A percentile compares a stretch with the other conserved stretches of the same genome.
These are phyloP conservation scores for Apiospora koreana DNA, from an alignment of 2,329 filamentous ascomycete species.

Conservation along the genomic window DNA sequence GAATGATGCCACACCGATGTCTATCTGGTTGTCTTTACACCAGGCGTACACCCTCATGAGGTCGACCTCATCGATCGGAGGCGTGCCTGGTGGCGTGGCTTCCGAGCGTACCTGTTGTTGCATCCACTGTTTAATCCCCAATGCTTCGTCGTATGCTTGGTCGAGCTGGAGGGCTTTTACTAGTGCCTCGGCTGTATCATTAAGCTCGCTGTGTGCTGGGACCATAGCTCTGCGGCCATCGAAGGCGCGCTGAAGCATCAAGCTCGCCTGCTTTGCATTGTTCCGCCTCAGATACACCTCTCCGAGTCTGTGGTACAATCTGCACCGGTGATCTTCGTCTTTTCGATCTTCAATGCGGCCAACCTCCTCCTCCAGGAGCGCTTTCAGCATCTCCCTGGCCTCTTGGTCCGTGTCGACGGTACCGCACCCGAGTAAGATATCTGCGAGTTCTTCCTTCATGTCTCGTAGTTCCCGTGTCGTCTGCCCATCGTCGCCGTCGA, in stretches of 20 bases:
- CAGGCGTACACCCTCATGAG: slow-evolving; percentile 24
- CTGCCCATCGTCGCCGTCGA: slow-evolving; percentile 16
- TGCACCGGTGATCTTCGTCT: slow-evolving; percentile 21
- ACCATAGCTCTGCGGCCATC: slow-evolving; percentile 22
- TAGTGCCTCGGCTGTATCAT: slow-evolving; percentile 27
- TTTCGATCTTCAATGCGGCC: slow-evolving; percentile 14
- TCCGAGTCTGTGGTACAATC: slow-evolving; percentile 32
- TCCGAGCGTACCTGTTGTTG: background rate
- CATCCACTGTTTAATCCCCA: slow-evolving; percentile 27
- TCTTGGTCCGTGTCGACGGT: slow-evolving; percentile 20
- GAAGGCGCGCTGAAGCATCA: slow-evolving; percentile 25
- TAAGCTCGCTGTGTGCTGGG: slow-evolving; percentile 16
- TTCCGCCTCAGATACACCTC: slow-evolving; percentile 22
- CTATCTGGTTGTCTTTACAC: slow-evolving; percentile 29
- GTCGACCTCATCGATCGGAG: slow-evolving; percentile 1
- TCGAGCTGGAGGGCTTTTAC: slow-evolving; percentile 23
- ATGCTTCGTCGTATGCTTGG: slow-evolving; percentile 28
- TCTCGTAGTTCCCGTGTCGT: slow-evolving; percentile 17
- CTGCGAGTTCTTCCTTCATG: slow-evolving; percentile 30
- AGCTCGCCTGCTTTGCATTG: slow-evolving; percentile 23
- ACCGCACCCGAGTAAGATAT: slow-evolving; percentile 26
- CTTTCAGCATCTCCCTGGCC: slow-evolving; percentile 22
- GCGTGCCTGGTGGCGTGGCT: slow-evolving; percentile 11
- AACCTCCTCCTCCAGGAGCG: slow-evolving; percentile 24
- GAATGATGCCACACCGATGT: slow-evolving; percentile 25